These are phyloP conservation scores for Citrus inodora DNA, from an alignment of 345 rosid genomes.

Conservation along the genomic window DNA sequence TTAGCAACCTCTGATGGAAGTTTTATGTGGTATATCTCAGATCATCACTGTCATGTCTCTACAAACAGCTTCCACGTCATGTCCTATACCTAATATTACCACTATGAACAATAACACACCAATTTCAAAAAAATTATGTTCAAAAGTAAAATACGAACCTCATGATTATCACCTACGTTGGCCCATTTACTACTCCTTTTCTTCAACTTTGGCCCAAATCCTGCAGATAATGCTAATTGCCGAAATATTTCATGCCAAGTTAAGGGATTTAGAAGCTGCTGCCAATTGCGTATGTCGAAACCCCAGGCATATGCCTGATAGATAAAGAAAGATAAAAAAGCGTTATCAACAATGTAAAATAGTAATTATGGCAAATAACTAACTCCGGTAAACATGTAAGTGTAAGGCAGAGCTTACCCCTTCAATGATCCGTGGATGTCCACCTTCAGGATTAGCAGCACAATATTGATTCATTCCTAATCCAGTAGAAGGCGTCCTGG, in stretches of 20 bases:
- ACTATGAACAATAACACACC: background rate
- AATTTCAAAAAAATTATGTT: background rate
- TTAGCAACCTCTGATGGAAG: background rate
- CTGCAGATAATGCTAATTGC: slow-evolving; percentile 84
- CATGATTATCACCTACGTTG: slow-evolving; percentile 47
- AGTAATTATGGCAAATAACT: background rate
- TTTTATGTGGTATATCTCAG: background rate
- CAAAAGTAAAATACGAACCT: slow-evolving; percentile 42
- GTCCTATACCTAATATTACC: background rate
- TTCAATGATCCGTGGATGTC: slow-evolving; percentile 91
- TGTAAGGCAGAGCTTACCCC: slow-evolving; percentile 59
- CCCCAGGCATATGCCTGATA: slow-evolving; percentile 97
- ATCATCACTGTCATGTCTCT: background rate
- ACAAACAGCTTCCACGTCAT: background rate
- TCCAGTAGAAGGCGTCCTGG: slow-evolving; percentile 82
- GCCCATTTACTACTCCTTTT: slow-evolving; percentile 43
- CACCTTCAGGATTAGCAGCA: slow-evolving; percentile 93
- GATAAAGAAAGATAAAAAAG: slow-evolving; percentile 8
- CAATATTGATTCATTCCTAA: slow-evolving; percentile 75
- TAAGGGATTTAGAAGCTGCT: slow-evolving; percentile 71
- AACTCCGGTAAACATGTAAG: slow-evolving; percentile 10
- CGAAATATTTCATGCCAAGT: slow-evolving; percentile 98
- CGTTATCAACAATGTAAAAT: slow-evolving; percentile 18
- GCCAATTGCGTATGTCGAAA: slow-evolving; percentile 95
- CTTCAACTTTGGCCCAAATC: slow-evolving; percentile 87